A percentile compares a stretch with the other conserved stretches of the same genome.
phyloP scores from a whole-genome alignment of 305 asterid species.

The Fraxinus ornus region DNA sequence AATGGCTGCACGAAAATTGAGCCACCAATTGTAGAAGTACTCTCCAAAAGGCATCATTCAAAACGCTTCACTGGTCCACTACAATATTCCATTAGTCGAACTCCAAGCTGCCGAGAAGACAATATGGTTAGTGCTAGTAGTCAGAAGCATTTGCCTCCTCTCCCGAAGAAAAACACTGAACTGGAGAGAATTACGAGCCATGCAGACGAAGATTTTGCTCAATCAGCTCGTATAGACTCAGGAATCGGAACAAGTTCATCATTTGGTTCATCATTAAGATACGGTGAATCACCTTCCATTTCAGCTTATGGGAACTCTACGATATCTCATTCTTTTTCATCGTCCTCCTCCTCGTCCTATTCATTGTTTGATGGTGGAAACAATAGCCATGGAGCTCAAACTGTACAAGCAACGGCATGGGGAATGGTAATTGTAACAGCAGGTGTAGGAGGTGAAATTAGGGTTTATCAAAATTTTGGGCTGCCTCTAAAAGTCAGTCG shows the following conservation, averaged over 20 bases:
- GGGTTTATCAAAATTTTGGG: conserved; percentile 87
- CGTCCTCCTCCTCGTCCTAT: conserved; percentile 42
- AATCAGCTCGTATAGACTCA: conserved; percentile 49
- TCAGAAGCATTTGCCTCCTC: conserved; percentile 23
- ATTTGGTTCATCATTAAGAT: conserved; percentile 37
- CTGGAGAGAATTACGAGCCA: conserved; percentile 29
- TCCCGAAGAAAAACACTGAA: conserved; percentile 44
- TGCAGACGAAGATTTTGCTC: conserved; percentile 50
- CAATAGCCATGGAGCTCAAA: conserved; percentile 40
- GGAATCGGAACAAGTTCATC: conserved; percentile 62
- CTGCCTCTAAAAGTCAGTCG: conserved; percentile 73
- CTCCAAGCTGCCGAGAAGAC: conserved; percentile 47
- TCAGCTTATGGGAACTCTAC: conserved; percentile 43
- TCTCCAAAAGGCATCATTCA: conserved; percentile 66
- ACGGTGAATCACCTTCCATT: conserved; percentile 46
- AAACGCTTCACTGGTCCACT: conserved; percentile 43
- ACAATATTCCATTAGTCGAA: conserved; percentile 23
- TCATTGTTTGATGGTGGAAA: conserved; percentile 35
- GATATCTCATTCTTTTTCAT: conserved; percentile 47
- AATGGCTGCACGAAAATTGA: conserved; percentile 54
- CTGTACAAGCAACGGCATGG: conserved; percentile 90
- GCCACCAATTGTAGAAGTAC: conserved; percentile 65
- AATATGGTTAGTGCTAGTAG: conserved; percentile 25
- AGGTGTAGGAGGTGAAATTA: conserved; percentile 75
- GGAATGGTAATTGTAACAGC: conserved; percentile 85